Evolutionary conservation across 169 alveolate species (phyloP).

Genomic region (Besnoitia besnoiti): DNA sequence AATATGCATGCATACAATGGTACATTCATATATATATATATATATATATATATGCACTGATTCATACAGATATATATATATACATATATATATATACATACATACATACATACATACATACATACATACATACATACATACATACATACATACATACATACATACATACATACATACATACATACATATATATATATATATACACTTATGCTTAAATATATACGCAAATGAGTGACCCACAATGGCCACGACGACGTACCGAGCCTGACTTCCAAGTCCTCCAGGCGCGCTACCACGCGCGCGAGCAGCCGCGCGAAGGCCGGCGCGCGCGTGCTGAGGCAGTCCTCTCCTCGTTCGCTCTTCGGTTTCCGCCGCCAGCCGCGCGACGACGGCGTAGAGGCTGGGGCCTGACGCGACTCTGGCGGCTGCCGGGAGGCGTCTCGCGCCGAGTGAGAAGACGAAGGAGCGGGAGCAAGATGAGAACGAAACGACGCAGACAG

Average conservation of each 20-base stretch:
- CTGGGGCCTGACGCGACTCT: background rate
- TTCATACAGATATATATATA: background rate
- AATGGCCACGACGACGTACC: no score
- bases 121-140: background rate
- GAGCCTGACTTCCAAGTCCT: background rate
- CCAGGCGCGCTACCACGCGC: background rate
- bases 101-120: background rate
- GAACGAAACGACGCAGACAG: background rate
- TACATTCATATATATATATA: no score
- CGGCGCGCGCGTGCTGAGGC: background rate
- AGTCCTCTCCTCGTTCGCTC: background rate
- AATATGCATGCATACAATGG: no score
- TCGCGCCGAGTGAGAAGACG: background rate
- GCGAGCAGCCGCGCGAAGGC: background rate
- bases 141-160: background rate
- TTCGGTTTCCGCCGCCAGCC: no score
- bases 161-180: background rate
- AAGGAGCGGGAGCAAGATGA: background rate
- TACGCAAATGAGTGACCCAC: no score
- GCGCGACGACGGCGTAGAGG: no score
- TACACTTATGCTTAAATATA: background rate
- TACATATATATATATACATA: background rate
- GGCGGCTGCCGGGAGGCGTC: background rate
- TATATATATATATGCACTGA: background rate
- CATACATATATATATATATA: conserved; percentile 1